Base-by-base conservation (phyloP, 129 eudicot species). In the Centella asiatica region DNA sequence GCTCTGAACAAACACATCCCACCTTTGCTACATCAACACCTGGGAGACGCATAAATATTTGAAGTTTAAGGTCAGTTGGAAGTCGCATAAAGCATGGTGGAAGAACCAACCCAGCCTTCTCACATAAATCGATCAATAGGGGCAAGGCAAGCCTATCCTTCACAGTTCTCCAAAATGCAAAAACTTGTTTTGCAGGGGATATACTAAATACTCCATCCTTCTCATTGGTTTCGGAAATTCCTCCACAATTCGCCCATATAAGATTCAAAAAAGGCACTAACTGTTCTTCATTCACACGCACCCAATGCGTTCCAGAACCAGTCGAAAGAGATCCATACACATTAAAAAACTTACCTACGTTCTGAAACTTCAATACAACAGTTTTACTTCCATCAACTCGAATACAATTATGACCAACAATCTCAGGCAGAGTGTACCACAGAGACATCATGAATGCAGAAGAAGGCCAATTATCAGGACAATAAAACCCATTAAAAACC, bases 71-170 rank as follows among this genome's bases (percentile, higher is more conserved):
- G 3, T 88, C 94, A 25, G 81, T 81, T 0, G 94, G 89, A 11
- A 89, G 78, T 12, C 67, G 79, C 81, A 74, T 80, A 31, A 89
- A 85, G 48, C 88, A 85, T 1, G 85, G 76, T 9, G 95, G 97
- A 60, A 76, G 84, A 34, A 39, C 71, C 12, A 85, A 63, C 37
- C 88, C 80, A 33, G 69, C 31, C 31, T 76, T 77, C n/a, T 82
- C 95, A 46, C 97, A 80, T 22, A 85, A 53, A 70, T 85, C 95
- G 10, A 85, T 85, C 57, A 80, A 60, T 26, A 85, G 57, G 1
- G 95, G 90, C 64, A 85, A 72, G 4, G 84, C 79, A 10, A 89
- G 64, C 60, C 57, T 74, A 59, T 85, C 97, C 72, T 89, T 85
- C 24, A 83, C 67, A 48, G 55, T 77, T 56, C 76, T 80, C 93